Percentiles rank a stretch among this genome's conserved stretches.
Evolutionary conservation across 495 filamentous ascomycete genomes (phyloP).

Genomic region (Aspergillus sclerotioniger): DNA sequence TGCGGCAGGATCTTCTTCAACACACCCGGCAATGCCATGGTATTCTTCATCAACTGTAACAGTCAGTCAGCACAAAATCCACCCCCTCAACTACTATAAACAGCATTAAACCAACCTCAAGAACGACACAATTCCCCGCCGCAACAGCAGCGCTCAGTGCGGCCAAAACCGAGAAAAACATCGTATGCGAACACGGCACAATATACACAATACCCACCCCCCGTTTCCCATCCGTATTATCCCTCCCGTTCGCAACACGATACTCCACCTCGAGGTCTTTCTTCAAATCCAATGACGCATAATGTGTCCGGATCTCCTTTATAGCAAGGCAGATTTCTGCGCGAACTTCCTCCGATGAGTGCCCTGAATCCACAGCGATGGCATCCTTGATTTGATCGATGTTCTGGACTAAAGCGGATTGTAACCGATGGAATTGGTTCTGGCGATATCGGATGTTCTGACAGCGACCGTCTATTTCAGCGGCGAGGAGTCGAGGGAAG

Average conservation of each 20-base stretch:
- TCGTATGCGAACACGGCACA: constrained; percentile 43
- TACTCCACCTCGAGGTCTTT: constrained; percentile 48
- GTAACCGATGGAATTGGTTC: constrained; percentile 43
- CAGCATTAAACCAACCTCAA: constrained; percentile 44
- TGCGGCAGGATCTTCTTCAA: constrained; percentile 39
- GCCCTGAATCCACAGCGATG: constrained; percentile 36
- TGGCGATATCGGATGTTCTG: constrained; percentile 48
- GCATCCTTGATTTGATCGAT: constrained; percentile 36
- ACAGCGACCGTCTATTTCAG: constrained; percentile 46
- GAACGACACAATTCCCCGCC: constrained; percentile 51
- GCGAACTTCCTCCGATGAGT: constrained; percentile 36
- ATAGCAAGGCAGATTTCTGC: constrained; percentile 44
- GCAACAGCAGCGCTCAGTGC: constrained; percentile 49
- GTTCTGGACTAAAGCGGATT: constrained; percentile 32
- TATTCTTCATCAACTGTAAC: constrained; percentile 40
- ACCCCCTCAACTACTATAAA: too few relatives aligned
- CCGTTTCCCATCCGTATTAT: constrained; percentile 24
- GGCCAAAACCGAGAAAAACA: constrained; percentile 47
- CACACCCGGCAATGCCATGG: constrained; percentile 28
- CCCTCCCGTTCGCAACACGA: constrained; percentile 42
- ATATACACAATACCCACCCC: constrained; percentile 52
- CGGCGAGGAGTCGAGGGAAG: constrained; percentile 38
- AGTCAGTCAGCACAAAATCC: too few relatives aligned
- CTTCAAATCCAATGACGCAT: constrained; percentile 35
- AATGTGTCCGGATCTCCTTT: constrained; percentile 43